Evolutionary conservation across 257 asterid genomes (phyloP), one percentile per base, ranked within the genome.

Genomic region (Solanum rostratum): DNA sequence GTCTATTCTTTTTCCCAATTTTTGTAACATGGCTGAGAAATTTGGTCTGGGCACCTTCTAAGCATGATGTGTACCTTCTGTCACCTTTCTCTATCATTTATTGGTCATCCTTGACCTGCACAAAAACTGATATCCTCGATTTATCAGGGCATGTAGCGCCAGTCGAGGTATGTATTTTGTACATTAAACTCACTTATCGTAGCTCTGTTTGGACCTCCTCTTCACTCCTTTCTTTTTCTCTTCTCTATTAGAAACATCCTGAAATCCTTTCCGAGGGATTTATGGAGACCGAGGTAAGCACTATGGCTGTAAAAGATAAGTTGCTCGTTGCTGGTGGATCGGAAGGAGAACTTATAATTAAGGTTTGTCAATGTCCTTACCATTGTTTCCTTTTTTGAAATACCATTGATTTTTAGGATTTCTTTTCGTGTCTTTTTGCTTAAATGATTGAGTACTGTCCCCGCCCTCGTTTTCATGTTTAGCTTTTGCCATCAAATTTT

Each of bases 281-380:
- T 66, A 88, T 92, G 5, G 97, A 90, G 89, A 95, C 97, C 76
- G 97, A 92, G 87, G 92, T 95, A 88, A 93, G 98, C 92, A 94
- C 98, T 27, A 88, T 94, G 39, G 96, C 97, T 5, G 97, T 94
- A 84, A 94, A 92, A 88, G 96, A 66, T 66, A 30, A 30, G 22
- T 66, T 66, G 45, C 74, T 66, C 3, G 46, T 66, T 30, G 74
- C 98, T 20, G 98, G 99, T 87, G 98, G 99, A 79, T 93, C 92
- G 90, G 98, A 92, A 84, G 99, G 99, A 84, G 98, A 96, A 87
- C 92, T 96, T 63, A 92, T 96, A 60, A 93, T 98, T 97, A 93
- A 93, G 96, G 96, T 93, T 20, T 57, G 52, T 69, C 50, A 19
- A 69, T 19, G 7, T 66, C 74, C 74, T 29, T 93, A 81, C 92